These are phyloP conservation scores for Venturia nashicola DNA, from an alignment of 2,329 filamentous ascomycete genomes.

Conservation along the genomic window DNA sequence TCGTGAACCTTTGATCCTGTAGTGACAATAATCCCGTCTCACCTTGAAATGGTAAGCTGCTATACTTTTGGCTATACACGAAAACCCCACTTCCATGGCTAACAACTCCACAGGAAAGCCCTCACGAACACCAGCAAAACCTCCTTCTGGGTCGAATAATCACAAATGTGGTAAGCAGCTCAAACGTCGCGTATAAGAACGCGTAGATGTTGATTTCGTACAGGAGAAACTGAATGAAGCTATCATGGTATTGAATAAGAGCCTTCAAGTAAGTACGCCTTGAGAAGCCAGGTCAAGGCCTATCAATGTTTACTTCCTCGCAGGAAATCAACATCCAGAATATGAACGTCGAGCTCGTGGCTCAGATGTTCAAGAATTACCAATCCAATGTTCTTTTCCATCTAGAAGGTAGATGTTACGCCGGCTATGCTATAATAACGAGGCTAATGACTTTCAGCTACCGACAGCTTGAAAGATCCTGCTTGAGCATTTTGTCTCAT, in stretches of 20 bases:
- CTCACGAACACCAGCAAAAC: constrained; percentile 95
- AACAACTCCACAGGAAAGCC: constrained; percentile 56
- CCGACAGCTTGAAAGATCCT: constrained; percentile 12
- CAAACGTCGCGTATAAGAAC: neutral
- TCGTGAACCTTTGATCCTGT: neutral
- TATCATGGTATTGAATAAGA: constrained; percentile 83
- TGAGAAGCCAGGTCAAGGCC: too few relatives aligned
- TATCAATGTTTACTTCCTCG: too few relatives aligned
- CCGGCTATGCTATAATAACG: neutral
- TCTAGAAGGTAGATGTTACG: constrained; percentile 60
- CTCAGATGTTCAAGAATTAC: constrained; percentile 99
- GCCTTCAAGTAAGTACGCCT: constrained; percentile 52
- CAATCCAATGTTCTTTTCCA: constrained; percentile 97
- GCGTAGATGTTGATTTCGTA: neutral
- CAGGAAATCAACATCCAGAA: constrained; percentile 97
- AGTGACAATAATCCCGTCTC: too few relatives aligned
- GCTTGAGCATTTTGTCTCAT: constrained; percentile 8
- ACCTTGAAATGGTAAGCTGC: neutral
- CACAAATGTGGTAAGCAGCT: constrained; percentile 73
- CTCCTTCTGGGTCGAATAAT: constrained; percentile 89
- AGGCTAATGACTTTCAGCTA: constrained; percentile 3
- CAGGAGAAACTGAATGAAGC: constrained; percentile 97
- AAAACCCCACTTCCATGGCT: neutral
- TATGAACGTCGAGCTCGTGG: constrained; percentile 96
- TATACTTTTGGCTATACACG: neutral